These are phyloP conservation scores for Camelina sativa DNA, from an alignment of 345 rosid genomes.

Conservation along the genomic window DNA sequence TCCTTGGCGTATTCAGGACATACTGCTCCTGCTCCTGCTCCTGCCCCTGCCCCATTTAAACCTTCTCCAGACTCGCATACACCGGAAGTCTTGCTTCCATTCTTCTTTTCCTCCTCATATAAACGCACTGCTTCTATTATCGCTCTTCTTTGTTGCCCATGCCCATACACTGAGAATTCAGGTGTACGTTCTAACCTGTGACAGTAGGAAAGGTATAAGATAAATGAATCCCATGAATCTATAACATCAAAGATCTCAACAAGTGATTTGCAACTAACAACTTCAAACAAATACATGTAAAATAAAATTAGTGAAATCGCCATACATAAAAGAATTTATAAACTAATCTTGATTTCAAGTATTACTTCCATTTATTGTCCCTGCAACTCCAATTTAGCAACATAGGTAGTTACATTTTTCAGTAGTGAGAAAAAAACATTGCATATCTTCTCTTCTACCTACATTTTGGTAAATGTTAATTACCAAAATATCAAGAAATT, in stretches of 20 bases:
- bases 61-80: conserved; percentile 51
- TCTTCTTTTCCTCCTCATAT: conserved; percentile 62
- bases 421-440: neutral
- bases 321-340: neutral
- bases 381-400: conserved; percentile 9
- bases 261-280: conserved; percentile 4
- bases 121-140: conserved; percentile 87
- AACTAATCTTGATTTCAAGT: neutral
- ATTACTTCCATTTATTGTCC: conserved; percentile 7
- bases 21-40: conserved; percentile 44
- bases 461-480: too few species aligned
- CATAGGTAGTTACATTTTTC: neutral
- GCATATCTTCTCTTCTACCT: conserved; percentile 1
- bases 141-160: conserved; percentile 95
- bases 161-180: conserved; percentile 87
- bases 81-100: conserved; percentile 36
- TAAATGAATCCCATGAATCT: conserved; percentile 3
- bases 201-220: conserved; percentile 33
- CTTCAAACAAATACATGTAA: conserved; percentile 7
- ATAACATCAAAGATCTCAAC: neutral
- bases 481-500: conserved; percentile 12
- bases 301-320: neutral
- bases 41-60: conserved; percentile 34
- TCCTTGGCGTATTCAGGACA: conserved; percentile 69
- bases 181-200: conserved; percentile 80